Base-by-base conservation (phyloP, 2,329 filamentous ascomycete species). In the Pyrenophora graminea region DNA sequence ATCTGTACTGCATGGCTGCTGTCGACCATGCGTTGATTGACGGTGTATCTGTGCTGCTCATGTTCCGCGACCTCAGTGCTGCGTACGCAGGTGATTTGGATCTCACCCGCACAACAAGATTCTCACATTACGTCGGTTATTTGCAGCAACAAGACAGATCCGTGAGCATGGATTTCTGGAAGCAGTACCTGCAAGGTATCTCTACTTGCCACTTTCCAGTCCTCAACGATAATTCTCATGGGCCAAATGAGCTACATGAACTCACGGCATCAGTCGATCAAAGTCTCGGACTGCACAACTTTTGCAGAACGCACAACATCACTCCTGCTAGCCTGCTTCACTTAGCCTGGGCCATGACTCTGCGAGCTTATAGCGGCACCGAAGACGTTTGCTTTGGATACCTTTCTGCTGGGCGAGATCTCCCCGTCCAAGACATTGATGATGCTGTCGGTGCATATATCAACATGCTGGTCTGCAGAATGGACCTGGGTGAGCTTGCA, bases 321-420 rank as follows among this genome's bases (percentile, higher is more conserved):
- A 80, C 78, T 0, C 45, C 79, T 3, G 71, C 78, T 9, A 79
- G 78, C 52, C 71, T 71, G 0, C 53, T 73, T 41, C 65, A 68
- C 33, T 59, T 65, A 2, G 69, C 69, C 0, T 74, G 71, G 71
- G 68, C 57, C 1, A 37, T 72, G 32, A 56, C 62, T 3, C 48
- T 73, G 27, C 58, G 56, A 3, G 53, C 38, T 32, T 70, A 69
- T 45, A 68, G 64, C 6, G 62, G 55, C 2, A 58, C 56, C 2
- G 36, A 53, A 15, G 45, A 71, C 13, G 61, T 70, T 10, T 73
- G 66, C 45, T 78, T 79, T 55, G 74, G 73, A 12, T 77, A 76
- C 53, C 68, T 76, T 48, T 50, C 48, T 8, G 52, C 48, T 2
- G 62, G 73, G 9, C 59, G 75, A 45, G 74, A 76, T 44, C 58